Evolutionary conservation across 140 eudicot species (phyloP), one percentile per base, ranked within the genome.

Genomic region (Oenanthe javanica): DNA sequence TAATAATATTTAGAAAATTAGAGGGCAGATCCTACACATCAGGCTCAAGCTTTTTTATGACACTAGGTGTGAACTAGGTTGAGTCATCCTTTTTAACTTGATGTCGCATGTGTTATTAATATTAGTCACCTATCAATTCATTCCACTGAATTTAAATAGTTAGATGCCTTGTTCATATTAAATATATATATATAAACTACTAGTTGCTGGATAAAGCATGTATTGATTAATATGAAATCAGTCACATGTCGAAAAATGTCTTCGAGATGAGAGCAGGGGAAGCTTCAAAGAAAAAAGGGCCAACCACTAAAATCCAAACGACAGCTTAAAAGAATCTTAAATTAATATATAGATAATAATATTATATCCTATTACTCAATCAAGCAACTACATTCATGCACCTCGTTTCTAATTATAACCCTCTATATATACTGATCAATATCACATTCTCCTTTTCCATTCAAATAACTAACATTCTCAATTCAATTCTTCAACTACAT

Each of bases 331-430:
- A 67, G 0, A 71, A 31, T 18, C 9, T n/a, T 71, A 16, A 31
- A 71, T 40, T 40, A 1, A 10, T 40, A 15, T 3, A 71, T 13
- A 31, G 31, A 38, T 38, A 71, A 71, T 71, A 71, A 40, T 71
- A 36, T 4, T 1, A 40, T 40, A 71, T 38, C 23, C 76, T 18
- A 4, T 71, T 7, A 40, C 47, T 36, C 48, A 71, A 40, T 36
- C 78, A 75, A 16, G 8, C 61, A 25, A 75, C 11, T 10, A 75
- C 36, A 50, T 75, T 75, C 78, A 75, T 48, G 61, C 61, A 75
- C 78, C 78, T 23, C 78, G 61, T 75, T 47, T 75, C 4, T n/a
- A 75, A 75, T 21, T 75, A 8, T 4, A 11, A 23, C n/a, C 6
- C n/a, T 2, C 43, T 75, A 75, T 75, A 75, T 75, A 75, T 25